Base-by-base conservation (phyloP, 345 rosid species). In the Citrus australasica region DNA sequence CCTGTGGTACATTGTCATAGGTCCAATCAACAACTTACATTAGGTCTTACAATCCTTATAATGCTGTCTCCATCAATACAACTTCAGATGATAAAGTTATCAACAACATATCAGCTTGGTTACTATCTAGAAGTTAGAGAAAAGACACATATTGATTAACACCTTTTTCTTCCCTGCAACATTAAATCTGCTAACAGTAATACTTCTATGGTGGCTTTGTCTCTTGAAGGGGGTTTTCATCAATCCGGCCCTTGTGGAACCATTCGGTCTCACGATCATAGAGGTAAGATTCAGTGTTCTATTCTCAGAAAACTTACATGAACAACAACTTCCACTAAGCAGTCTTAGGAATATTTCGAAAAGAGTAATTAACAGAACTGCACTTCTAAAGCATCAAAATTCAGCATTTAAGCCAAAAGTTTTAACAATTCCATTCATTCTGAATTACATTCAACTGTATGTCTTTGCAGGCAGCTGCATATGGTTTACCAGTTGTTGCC, bases 181-280 rank as follows among this genome's bases (percentile, higher is more conserved):
- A 67, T 25, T 80, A 75, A 68, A 80, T 74, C 78, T 78, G 66
- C 73, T 83, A 80, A 83, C 17, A 21, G 33, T 79, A 81, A 78
- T 78, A 72, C 22, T 73, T 82, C 62, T 76, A 11, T 79, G 78
- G 67, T 7, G 82, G 62, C 37, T 83, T 79, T 81, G 73, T 81
- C 74, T 79, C 77, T 81, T 86, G 82, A 79, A 91, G 90, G 95
- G 95, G 53, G 95, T 87, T 77, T 91, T 91, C 86, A 86, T 91
- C 80, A 87, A 89, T 84, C 93, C 93, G 46, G 92, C 95, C 78
- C 84, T 91, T 24, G 89, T 91, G 79, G 95, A 91, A 84, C 95
- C 93, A 75, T 91, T 89, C 48, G 93, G 93, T 77, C 93, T 89
- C 79, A 91, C 93, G 2, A 68, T 91, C 65, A 88, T 91, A 60